A percentile compares a stretch with the other conserved stretches of the same genome.
These are phyloP conservation scores for Lachnellula cervina DNA, from an alignment of 2,329 filamentous ascomycete genomes.

Conservation along the genomic window DNA sequence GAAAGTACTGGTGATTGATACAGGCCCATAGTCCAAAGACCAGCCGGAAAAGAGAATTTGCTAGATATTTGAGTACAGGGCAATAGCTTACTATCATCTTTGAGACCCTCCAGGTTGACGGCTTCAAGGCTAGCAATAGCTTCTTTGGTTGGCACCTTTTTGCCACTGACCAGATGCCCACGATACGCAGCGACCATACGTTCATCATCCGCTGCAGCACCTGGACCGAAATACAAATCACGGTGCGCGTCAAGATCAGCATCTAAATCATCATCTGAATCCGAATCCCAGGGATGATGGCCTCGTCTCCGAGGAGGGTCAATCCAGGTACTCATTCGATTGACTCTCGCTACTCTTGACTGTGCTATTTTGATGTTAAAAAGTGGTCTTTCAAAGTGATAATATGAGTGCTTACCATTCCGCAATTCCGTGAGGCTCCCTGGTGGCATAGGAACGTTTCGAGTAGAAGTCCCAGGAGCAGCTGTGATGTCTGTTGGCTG, in stretches of 20 bases:
- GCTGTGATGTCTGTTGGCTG: neutral
- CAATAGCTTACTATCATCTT: constrained; percentile 27
- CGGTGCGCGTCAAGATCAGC: constrained; percentile 10
- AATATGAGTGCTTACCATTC: neutral
- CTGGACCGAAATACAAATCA: constrained; percentile 7
- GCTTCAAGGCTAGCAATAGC: constrained; percentile 27
- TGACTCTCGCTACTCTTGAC: neutral
- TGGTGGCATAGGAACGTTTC: neutral
- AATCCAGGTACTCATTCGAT: neutral
- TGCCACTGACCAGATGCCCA: constrained; percentile 18
- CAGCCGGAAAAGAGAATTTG: neutral
- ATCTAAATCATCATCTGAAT: constrained; percentile 18
- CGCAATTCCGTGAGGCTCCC: neutral
- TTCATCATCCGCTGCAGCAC: constrained; percentile 16
- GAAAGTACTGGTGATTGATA: neutral
- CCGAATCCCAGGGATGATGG: constrained; percentile 2
- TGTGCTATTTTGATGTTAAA: neutral
- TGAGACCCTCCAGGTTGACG: constrained; percentile 25
- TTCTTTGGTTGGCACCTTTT: constrained; percentile 27
- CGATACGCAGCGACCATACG: constrained; percentile 20
- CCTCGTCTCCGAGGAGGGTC: neutral
- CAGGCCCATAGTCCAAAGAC: too few species aligned
- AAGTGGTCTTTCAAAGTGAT: neutral
- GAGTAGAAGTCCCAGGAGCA: neutral
- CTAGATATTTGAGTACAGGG: neutral